Evolutionary conservation across 192 early-diverging fungal genomes (phyloP), one percentile per base, ranked within the genome.

Genomic region (Coemansia sp.): DNA sequence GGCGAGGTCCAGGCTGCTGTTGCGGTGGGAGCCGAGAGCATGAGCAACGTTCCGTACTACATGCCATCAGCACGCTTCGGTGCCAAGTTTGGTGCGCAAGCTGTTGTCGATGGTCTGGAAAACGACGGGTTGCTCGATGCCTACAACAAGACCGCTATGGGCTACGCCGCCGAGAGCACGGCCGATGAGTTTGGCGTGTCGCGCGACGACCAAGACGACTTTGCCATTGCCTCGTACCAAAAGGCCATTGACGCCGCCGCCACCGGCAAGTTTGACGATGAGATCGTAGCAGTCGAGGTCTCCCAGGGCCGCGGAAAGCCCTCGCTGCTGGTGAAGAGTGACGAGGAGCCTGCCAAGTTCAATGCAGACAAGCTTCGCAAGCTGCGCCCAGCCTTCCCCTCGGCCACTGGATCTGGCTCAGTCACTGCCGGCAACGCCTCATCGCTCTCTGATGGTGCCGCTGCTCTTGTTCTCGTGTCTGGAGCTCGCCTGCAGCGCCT

Each of bases 401-500:
- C 89, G 55, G 88, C 86, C 42, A 87, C 88, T 27, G 72, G 76
- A 31, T 23, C 66, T 8, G 97, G 97, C 62, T 92, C 95, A 3
- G 95, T 98, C 51, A 99, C 97, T 31, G 95, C 97, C 11, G 88
- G 90, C 60, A 94, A 94, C 71, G 89, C 92, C 1, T 92, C 91
- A 9, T 88, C 89, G 19, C 84, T 94, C n/a, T 91, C 89, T 14
- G 92, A 94, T 68, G 92, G 92, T 65, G 92, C 86, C 32, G 84
- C 91, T 17, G 92, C 92, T 3, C 66, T 94, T 8, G 85, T 94
- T 19, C 73, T 94, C n/a, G 87, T 92, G 39, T 90, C 88, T 19
- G 87, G 87, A 32, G 78, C 80, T 55, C 88, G 88, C 32, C 73
- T 86, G 55, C 80, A 78, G 42, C 39, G 72, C 66, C 66, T 86